Evolutionary conservation across 129 eudicot species (phyloP).

Genomic region (Lonicera japonica): DNA sequence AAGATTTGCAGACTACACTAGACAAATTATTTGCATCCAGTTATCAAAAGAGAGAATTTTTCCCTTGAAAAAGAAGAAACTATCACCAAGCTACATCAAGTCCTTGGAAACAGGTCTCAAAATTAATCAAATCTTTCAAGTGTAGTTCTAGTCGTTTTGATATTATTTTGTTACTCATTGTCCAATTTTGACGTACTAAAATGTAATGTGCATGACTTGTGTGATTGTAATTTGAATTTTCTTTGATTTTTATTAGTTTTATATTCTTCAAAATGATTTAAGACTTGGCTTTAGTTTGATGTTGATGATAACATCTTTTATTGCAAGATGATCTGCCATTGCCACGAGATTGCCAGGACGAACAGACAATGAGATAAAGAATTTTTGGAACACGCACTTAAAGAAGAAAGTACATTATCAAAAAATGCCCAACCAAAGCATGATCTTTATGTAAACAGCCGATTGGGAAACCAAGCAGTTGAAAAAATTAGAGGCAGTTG

Average conservation of each 20-base stretch:
- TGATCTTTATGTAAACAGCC: no score
- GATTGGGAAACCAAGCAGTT: neutral
- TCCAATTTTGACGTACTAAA: no score
- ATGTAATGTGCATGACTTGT: no score
- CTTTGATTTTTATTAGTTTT: no score
- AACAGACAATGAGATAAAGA: slow-evolving; percentile 23
- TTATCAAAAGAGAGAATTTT: slow-evolving; percentile 8
- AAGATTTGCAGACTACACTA: slow-evolving; percentile 18
- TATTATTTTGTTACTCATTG: no score
- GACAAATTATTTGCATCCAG: slow-evolving; percentile 13
- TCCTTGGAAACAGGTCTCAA: slow-evolving; percentile 11
- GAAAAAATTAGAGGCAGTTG: no score
- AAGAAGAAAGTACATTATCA: slow-evolving; percentile 4
- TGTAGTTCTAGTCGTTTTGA: neutral
- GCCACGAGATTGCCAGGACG: slow-evolving; percentile 23
- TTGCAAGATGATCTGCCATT: slow-evolving; percentile 18
- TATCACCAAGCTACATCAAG: neutral
- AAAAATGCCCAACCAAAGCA: neutral
- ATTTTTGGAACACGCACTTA: slow-evolving; percentile 22
- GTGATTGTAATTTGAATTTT: no score
- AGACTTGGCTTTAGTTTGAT: neutral
- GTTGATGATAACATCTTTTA: no score
- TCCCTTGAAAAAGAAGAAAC: slow-evolving; percentile 8
- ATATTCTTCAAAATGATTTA: neutral
- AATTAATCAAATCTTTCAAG: neutral